Evolutionary conservation across 306 rosid species (phyloP), one percentile per base, ranked within the genome.

Genomic region (Vigna radiata): DNA sequence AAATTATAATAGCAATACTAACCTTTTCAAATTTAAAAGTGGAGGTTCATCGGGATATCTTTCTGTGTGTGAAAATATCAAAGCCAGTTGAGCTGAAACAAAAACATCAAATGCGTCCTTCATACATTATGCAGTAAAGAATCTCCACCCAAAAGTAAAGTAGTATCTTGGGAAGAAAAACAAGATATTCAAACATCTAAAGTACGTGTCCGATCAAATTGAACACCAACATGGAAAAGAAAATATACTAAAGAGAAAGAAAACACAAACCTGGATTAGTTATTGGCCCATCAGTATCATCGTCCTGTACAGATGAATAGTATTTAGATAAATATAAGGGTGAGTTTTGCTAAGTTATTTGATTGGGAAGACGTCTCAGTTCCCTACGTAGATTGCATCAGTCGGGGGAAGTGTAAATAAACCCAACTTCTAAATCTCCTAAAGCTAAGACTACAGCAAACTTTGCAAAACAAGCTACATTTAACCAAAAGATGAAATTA

Each of bases 21-120:
- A 96, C 98, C 97, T 96, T 85, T 71, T 91, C 81, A 96, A 80
- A 75, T 87, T 96, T 81, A 96, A 78, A 84, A 96, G 98, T 1
- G 99, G 99, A 83, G 97, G 96, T 76, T 96, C 99, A n/a, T 96
- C 98, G 6, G 99, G 99, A 88, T 96, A 96, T 53, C 58, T 96
- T 84, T 92, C 91, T 73, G 93, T 90, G 82, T 96, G 99, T 8
- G 97, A 76, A 82, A 96, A 96, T 84, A 89, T 87, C 90, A 96
- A 89, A 84, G 81, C 98, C 87, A 96, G 84, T 90, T 90, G 89
- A 88, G 93, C 99, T 92, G 97, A 85, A 89, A 77, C 21, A 82
- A 75, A 82, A 71, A 56, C 78, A 86, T 66, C 17, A 8, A 71
- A 27, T 79, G 78, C 43, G 10, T 84, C 18, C 36, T 77, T 66